Evolutionary conservation across 805 yeast genomes (phyloP), one percentile per base, ranked within the genome.

Genomic region (Lipomyces sp.): DNA sequence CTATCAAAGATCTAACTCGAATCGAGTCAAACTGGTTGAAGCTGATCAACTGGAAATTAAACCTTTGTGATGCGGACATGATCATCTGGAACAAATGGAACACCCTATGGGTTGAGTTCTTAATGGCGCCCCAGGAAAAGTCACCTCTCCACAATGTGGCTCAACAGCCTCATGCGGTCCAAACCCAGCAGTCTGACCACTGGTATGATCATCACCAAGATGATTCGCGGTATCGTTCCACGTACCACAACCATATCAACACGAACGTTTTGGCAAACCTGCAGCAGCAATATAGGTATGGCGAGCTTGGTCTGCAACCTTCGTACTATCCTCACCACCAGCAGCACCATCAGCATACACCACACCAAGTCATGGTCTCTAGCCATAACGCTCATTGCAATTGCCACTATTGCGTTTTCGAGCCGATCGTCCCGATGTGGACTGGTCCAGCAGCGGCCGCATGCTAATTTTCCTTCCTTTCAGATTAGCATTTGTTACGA

Each of bases 11-110:
- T 45, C 82, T 94, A 69, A 92, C 93, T 74, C 73, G 76, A 18
- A 79, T 86, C 67, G 99, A 94, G 80, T 84, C 84, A 62, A 81
- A 80, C 56, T 94, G 96, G 94, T 82, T 91, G 66, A 73, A 75
- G 8, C 80, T 81, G 42, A 81, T 88, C 60, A 79, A 85, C 66
- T 89, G 92, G 90, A 83, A 81, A 73, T 78, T 89, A 64, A 84
- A 80, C 69, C 79, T 80, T 48, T 77, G 75, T 61, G 76, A 75
- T 11, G 61, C 60, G n/a, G 80, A 77, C 59, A 64, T 67, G 51
- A 62, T 64, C 55, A 75, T 74, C 30, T 77, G 79, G 79, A 67
- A 67, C 50, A 71, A 72, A 50, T 77, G 80, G 80, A 71, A 75
- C 57, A 73, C 75, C 55, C 62, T 48, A 18, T 68, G 71, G 71